Conservation (phyloP, 1,139 yeast species). For the Yamadazyma triangularis region DNA sequence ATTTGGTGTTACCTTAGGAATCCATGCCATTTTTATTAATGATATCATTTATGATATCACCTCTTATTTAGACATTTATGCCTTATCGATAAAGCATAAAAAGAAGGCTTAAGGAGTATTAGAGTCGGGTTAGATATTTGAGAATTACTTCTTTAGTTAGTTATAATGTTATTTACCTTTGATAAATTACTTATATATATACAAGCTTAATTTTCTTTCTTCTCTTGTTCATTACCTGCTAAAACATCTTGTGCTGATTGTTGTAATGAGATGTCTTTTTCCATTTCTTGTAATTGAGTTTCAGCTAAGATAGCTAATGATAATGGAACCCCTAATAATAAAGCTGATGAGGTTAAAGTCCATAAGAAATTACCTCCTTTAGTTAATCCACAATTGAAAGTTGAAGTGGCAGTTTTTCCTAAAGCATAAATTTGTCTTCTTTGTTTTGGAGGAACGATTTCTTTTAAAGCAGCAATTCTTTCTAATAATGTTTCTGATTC, state of each 20-base stretch:
- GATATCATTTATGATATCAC: constrained; percentile 87
- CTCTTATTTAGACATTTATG: constrained; percentile 76
- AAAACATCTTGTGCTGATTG: constrained; percentile 81
- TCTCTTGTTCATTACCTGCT: constrained; percentile 67
- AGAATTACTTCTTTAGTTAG: constrained; percentile 2
- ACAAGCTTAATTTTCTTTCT: constrained; percentile 18
- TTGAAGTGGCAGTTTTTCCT: constrained; percentile 29
- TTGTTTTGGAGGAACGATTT: constrained; percentile 85
- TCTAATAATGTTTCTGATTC: constrained; percentile 82
- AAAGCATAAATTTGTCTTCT: constrained; percentile 48
- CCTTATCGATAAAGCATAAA: constrained; percentile 79
- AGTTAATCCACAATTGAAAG: constrained; percentile 43
- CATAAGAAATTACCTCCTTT: constrained; percentile 77
- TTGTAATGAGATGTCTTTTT: constrained; percentile 84
- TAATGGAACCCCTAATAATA: constrained; percentile 89
- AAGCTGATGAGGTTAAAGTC: constrained; percentile 78
- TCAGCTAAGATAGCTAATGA: constrained; percentile 87
- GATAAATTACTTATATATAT: constrained; percentile 10
- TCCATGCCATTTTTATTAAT: constrained; percentile 72
- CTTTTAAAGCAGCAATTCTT: constrained; percentile 86
- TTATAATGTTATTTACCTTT: neutral
- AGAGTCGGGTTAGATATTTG: constrained; percentile 1
- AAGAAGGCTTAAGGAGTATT: no score
- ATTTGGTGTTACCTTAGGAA: constrained; percentile 69
- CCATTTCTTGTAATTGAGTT: constrained; percentile 91